Base-by-base conservation (phyloP, 768 basidiomycete species). In the Plicaturopsis crispa region DNA sequence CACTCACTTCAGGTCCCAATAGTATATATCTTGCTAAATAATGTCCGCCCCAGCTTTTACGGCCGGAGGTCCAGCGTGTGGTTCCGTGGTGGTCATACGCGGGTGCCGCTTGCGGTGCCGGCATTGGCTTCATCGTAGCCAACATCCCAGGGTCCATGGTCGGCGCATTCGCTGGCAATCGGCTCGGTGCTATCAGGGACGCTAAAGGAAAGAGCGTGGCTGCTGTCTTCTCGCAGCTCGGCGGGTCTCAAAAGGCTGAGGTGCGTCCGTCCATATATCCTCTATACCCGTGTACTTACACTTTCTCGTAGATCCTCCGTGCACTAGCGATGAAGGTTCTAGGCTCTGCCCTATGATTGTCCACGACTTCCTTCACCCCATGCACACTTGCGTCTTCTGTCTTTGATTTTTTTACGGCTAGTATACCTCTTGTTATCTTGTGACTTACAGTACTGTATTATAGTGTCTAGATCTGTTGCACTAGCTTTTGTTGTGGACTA, bases 191-290 rank as follows among this genome's bases (percentile, higher is more conserved):
- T 3, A 69, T 97, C 33, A 70, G 92, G 41, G 92, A 97, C 52
- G 92, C 92, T 3, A 97, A 97, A 65, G 86, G 92, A 7, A 90
- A 88, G 70, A 84, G 84, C 44, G 91, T 97, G 17, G 90, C 86
- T 2, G 73, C 83, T 6, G 92, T 96, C 13, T 97, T 97, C 56
- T 62, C 67, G 33, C 74, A 84, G 16, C 69, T 96, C 18, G 81
- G 78, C 13, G 73, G 78, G 2, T 65, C 64, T 36, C 84, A 92
- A 68, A 93, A 88, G 57, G 89, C 91, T 34, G 86, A 94, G 77
- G 91, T 88, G 50, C 47, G 66, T 52, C 19, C 33, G 20, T 32
- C 22, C 35, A 35, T 23, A 17, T 24, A 22, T 39, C 16, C 16
- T 34, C 28, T 3, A 12, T 19, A 10, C 30, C 28, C 36, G 6